These are phyloP conservation scores for Babjeviella inositovora DNA, from an alignment of 805 yeast species.

Conservation along the genomic window DNA sequence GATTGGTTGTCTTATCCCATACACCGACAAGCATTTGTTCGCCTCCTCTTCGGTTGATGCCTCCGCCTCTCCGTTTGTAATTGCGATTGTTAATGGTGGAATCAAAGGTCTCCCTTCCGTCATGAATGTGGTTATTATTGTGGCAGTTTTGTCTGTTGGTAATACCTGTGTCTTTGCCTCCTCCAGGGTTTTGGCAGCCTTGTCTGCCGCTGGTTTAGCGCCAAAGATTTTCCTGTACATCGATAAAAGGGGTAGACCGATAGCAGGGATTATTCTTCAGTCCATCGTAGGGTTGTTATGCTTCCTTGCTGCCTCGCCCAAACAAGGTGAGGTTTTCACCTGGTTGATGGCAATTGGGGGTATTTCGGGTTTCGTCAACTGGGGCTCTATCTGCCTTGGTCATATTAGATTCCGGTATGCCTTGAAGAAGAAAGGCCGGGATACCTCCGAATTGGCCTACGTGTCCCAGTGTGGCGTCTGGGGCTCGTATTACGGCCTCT, in stretches of 20 bases:
- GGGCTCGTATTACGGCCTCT: conserved; percentile 51
- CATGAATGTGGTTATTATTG: conserved; percentile 51
- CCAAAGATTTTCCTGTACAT: conserved; percentile 43
- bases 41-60: conserved; percentile 38
- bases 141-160: conserved; percentile 57
- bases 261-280: conserved; percentile 35
- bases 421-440: conserved; percentile 47
- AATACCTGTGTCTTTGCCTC: conserved; percentile 58
- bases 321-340: conserved; percentile 37
- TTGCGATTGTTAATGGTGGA: conserved; percentile 52
- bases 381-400: conserved; percentile 43
- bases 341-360: conserved; percentile 58
- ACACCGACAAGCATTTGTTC: conserved; percentile 11
- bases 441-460: conserved; percentile 52
- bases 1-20: conserved; percentile 12
- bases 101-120: conserved; percentile 48
- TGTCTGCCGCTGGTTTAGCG: conserved; percentile 48
- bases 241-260: conserved; percentile 55
- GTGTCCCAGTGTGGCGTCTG: conserved; percentile 49
- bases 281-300: conserved; percentile 40
- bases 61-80: conserved; percentile 65
- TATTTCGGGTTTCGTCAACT: conserved; percentile 41
- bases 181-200: conserved; percentile 48
- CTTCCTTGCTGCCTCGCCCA: conserved; percentile 35
- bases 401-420: conserved; percentile 55